Percentiles rank a stretch among this genome's conserved stretches.
Conservation (phyloP, 345 rosid genomes). For the Moricandia moricandioides region DNA sequence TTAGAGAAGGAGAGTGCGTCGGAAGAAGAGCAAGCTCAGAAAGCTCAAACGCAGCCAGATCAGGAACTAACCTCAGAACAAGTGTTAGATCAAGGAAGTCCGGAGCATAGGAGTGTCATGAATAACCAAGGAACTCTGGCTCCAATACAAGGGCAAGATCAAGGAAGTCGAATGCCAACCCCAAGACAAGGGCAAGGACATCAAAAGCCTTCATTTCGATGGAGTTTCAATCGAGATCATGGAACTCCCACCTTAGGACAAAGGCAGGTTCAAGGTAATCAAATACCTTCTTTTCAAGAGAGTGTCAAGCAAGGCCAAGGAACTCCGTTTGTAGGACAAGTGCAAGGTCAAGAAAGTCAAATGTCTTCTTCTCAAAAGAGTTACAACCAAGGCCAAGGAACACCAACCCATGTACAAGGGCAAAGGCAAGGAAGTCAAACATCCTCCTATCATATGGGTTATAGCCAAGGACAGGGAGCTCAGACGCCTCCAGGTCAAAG, state of each 20-base stretch:
- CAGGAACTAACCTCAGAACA: conserved; percentile 5
- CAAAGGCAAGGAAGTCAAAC: conserved; percentile 39
- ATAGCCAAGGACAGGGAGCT: conserved; percentile 47
- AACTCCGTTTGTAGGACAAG: neutral
- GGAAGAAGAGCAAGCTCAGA: conserved; percentile 35
- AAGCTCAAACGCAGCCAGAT: conserved; percentile 1
- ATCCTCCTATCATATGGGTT: conserved; percentile 40
- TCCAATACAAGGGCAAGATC: conserved; percentile 25
- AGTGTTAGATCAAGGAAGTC: conserved; percentile 29
- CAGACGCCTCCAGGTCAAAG: conserved; percentile 37
- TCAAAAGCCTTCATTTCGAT: conserved; percentile 2
- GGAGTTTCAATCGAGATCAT: neutral
- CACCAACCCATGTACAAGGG: conserved; percentile 17
- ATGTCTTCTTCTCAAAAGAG: neutral
- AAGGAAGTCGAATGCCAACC: neutral
- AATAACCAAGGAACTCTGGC: conserved; percentile 38
- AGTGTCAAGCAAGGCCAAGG: neutral
- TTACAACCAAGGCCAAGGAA: conserved; percentile 8
- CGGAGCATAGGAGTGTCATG: neutral
- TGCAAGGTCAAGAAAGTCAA: neutral
- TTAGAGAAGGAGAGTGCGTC: conserved; percentile 36
- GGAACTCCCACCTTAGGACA: neutral
- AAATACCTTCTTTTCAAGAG: neutral
- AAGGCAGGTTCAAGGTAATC: conserved; percentile 22
- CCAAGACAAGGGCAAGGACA: conserved; percentile 14